Conservation (phyloP, 1,139 yeast species). For the Candida sanyaensis region DNA sequence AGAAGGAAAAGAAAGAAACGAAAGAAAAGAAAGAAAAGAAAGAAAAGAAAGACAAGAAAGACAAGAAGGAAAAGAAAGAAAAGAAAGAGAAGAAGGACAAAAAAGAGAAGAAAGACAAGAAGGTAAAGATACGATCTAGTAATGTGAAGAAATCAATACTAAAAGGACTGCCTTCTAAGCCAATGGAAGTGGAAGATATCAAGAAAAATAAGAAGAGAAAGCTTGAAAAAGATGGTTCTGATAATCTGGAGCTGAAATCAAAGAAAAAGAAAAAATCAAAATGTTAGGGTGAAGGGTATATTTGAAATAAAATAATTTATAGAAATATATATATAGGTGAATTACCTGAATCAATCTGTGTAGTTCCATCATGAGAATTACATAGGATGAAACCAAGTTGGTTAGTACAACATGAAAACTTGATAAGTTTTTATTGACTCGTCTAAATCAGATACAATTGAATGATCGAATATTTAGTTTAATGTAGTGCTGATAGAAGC, state of each 20-base stretch:
- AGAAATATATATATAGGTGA: background rate
- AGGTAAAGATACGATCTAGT: conserved; percentile 15
- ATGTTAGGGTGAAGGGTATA: too few relatives aligned
- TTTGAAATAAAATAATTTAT: background rate
- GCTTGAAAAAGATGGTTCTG: conserved; percentile 9
- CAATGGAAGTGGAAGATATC: conserved; percentile 11
- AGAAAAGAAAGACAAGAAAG: conserved; percentile 17
- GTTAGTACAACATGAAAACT: too few relatives aligned
- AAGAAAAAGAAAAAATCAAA: background rate
- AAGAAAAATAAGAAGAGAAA: conserved; percentile 17
- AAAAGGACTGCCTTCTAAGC: conserved; percentile 9
- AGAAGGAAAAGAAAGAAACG: conserved; percentile 19
- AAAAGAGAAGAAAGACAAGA: conserved; percentile 17
- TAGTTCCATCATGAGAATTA: too few relatives aligned
- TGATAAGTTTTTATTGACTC: too few relatives aligned
- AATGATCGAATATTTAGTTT: too few relatives aligned
- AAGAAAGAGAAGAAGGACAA: conserved; percentile 9
- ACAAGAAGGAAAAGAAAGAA: conserved; percentile 13
- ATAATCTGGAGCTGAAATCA: background rate
- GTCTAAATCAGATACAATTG: too few relatives aligned
- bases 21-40: conserved; percentile 17
- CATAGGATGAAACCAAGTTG: too few relatives aligned
- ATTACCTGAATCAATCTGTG: too few relatives aligned
- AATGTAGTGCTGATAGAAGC: too few relatives aligned
- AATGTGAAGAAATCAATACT: conserved; percentile 16